Evolutionary conservation across 2,329 filamentous ascomycete genomes (phyloP).

Genomic region (Epichloe hybrida): DNA sequence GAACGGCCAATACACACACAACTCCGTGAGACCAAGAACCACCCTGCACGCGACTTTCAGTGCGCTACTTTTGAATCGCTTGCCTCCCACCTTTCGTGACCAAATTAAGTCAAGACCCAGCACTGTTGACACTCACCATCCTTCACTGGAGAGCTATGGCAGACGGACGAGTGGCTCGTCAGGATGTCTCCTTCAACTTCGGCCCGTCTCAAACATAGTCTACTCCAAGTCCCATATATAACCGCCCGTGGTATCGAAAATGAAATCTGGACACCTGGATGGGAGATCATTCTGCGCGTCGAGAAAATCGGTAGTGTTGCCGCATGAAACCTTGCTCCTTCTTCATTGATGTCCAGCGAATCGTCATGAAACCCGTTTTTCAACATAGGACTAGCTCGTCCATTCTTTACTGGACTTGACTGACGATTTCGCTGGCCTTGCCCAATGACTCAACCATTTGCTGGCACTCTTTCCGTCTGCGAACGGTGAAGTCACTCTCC

Average conservation of each 20-base stretch:
- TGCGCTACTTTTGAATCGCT: neutral
- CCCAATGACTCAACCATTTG: constrained; percentile 94
- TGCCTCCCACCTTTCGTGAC: neutral
- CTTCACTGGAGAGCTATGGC: neutral
- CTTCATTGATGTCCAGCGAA: neutral
- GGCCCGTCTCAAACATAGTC: constrained; percentile 17
- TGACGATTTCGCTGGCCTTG: constrained; percentile 91
- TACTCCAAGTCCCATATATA: constrained; percentile 20
- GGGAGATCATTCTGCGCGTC: neutral
- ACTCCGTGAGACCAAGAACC: neutral
- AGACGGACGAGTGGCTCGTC: neutral
- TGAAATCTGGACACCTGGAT: constrained; percentile 8
- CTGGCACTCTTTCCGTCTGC: constrained; percentile 92
- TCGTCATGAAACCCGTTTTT: neutral
- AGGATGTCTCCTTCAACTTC: neutral
- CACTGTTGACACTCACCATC: too few species aligned
- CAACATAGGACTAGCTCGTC: neutral
- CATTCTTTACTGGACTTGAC: constrained; percentile 47
- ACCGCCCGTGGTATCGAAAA: constrained; percentile 25
- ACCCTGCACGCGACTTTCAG: neutral
- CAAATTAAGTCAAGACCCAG: neutral
- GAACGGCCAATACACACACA: neutral
- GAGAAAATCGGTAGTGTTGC: neutral
- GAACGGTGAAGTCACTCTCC: constrained; percentile 93
- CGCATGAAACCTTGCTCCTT: neutral